phyloP scores from a whole-genome alignment of 2,329 filamentous ascomycete genomes.

The Exophiala sideris region DNA sequence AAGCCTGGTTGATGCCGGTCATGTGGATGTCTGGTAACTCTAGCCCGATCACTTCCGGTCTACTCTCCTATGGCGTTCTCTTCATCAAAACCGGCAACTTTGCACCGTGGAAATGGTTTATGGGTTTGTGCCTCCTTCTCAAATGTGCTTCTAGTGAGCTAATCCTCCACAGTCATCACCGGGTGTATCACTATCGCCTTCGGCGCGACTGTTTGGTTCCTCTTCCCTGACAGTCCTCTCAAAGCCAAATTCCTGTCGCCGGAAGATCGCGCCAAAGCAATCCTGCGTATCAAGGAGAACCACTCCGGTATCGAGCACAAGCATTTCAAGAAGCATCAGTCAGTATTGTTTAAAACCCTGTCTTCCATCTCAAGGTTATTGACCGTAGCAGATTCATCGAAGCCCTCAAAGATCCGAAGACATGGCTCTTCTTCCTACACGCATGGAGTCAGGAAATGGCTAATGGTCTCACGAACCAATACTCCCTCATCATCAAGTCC shows the following conservation, averaged over 20 bases:
- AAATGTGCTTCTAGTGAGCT: too few relatives aligned
- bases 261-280: constrained; percentile 16
- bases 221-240: constrained; percentile 12
- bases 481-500: constrained; percentile 45
- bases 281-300: constrained; percentile 25
- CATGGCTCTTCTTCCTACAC: constrained; percentile 39
- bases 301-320: constrained; percentile 48
- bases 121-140: constrained; percentile 33
- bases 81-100: constrained; percentile 18
- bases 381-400: constrained; percentile 34
- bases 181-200: constrained; percentile 11
- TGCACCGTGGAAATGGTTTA: constrained; percentile 35
- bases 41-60: constrained; percentile 10
- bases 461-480: constrained; percentile 41
- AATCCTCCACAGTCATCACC: constrained; percentile 9
- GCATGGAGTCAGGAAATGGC: constrained; percentile 40
- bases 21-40: constrained; percentile 57
- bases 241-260: constrained; percentile 16
- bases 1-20: constrained; percentile 33
- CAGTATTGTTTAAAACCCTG: too few relatives aligned
- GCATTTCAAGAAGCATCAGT: too few relatives aligned
- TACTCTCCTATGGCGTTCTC: constrained; percentile 12
- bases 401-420: constrained; percentile 44
- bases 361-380: too few relatives aligned
- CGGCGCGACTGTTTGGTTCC: constrained; percentile 10